Base-by-base conservation (phyloP, 805 yeast genomes). In the Zygosaccharomyces siamensis region DNA sequence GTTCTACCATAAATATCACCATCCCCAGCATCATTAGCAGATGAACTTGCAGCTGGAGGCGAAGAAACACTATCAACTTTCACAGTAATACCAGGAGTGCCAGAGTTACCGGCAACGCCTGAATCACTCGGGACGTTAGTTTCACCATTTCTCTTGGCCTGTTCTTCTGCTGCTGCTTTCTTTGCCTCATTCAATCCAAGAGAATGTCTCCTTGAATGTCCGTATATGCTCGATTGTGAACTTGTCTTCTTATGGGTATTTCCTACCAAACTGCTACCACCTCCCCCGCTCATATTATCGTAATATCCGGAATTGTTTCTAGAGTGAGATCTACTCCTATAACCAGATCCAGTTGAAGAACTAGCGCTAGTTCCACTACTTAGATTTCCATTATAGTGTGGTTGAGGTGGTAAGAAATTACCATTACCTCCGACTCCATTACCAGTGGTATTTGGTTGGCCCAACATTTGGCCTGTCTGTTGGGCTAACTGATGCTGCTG, bases 161-260 rank as follows among this genome's bases (percentile, higher is more conserved):
- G 89, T 33, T 83, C 90, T 56, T 83, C 83, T 4, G 97, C 97
- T n/a, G 99, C 99, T 5, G 97, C 97, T 57, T 84, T 84, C 60
- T 87, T 89, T 10, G 98, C 98, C 69, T 92, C 99, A 46, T 83
- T 83, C 49, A 92, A 74, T 2, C 95, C 97, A 51, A 92, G 72
- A 0, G 97, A 89, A 66, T 92, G 98, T 66, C 99, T 81, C 71
- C 99, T 81, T 37, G 76, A 72, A 64, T 92, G 99, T 31, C 97
- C 96, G 51, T 73, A 70, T 12, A 71, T 72, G 43, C 72, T 59
- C 2, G 73, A 68, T 39, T 66, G 66, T 5, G 77, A 77, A 40
- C 76, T 80, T 0, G 78, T 73, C 56, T 78, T 70, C 62, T 78
- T 72, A 52, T 78, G 82, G 18, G 71, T 56, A 51, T 56, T 56